phyloP scores from a whole-genome alignment of 768 basidiomycete species.

The Sistotremastrum niveocremeum region DNA sequence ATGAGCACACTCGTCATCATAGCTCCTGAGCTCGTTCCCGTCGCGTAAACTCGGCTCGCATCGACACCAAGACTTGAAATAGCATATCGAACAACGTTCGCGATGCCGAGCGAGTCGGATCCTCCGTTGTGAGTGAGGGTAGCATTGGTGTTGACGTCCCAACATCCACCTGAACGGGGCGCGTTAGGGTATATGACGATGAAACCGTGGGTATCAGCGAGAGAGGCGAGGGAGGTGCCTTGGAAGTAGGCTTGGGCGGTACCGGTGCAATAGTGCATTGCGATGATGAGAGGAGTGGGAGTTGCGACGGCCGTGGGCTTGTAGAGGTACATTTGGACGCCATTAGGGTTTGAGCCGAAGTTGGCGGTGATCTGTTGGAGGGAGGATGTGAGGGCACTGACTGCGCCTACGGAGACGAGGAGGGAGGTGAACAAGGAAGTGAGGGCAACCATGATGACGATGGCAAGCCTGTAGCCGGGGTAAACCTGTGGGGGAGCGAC shows the following conservation, averaged over 20 bases:
- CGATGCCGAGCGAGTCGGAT: conserved; percentile 41
- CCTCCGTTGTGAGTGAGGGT: conserved; percentile 44
- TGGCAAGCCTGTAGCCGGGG: no score
- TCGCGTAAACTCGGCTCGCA: conserved; percentile 31
- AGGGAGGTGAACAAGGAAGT: no score
- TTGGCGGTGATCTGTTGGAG: conserved; percentile 8
- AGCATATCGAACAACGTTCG: conserved; percentile 32
- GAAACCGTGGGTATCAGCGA: conserved; percentile 35
- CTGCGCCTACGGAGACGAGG: no score
- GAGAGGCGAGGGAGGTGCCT: conserved; percentile 33
- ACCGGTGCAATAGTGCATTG: conserved; percentile 34
- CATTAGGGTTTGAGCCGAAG: conserved; percentile 41
- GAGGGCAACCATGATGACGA: no score
- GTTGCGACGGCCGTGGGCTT: conserved; percentile 22
- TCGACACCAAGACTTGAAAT: conserved; percentile 35
- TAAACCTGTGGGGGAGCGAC: no score
- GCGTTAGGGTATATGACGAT: conserved; percentile 38
- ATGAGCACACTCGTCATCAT: conserved; percentile 50
- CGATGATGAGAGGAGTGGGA: conserved; percentile 32
- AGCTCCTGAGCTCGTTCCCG: conserved; percentile 37
- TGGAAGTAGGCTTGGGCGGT: conserved; percentile 37
- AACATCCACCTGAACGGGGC: conserved; percentile 30
- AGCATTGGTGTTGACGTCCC: conserved; percentile 36
- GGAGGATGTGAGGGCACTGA: no score
- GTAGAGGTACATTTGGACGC: conserved; percentile 35